Conservation (phyloP, 192 early-diverging fungal genomes). For the Allomyces macrogynus region DNA sequence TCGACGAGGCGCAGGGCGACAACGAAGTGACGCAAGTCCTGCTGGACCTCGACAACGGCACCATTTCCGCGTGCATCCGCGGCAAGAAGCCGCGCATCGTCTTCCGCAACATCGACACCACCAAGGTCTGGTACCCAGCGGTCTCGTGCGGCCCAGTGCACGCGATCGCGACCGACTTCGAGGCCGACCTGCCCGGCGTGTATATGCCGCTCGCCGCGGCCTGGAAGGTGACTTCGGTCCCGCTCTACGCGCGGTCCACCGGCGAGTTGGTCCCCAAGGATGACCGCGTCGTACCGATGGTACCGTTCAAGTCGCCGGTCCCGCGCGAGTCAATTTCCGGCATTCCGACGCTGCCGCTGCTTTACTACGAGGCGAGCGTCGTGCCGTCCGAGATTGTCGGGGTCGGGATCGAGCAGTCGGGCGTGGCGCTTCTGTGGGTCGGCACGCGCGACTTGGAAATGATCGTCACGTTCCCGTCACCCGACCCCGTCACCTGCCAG, state of each 20-base stretch:
- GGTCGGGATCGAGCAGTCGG: not conserved
- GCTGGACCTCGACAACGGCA: conserved; percentile 1
- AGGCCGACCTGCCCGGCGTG: not conserved
- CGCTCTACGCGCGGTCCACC: not conserved
- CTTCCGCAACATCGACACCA: not conserved
- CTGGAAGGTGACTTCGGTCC: not conserved
- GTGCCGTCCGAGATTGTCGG: not conserved
- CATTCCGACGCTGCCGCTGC: not conserved
- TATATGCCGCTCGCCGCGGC: not conserved
- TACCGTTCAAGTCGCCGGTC: not conserved
- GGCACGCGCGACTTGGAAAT: not conserved
- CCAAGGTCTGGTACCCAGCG: not conserved
- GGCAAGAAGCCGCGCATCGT: not conserved
- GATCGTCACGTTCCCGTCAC: not conserved
- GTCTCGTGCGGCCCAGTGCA: not conserved
- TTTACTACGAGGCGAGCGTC: not conserved
- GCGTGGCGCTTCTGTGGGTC: not conserved
- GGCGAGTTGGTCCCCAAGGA: too few relatives aligned
- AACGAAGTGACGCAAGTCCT: not conserved
- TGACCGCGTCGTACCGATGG: not conserved
- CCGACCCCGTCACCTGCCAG: not conserved
- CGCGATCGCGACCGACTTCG: not conserved
- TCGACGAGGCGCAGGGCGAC: too few relatives aligned
- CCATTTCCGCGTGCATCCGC: not conserved
- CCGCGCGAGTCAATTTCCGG: not conserved